Conservation (phyloP, 1,284 basidiomycete genomes). For the Ceratobasidium sp. region DNA sequence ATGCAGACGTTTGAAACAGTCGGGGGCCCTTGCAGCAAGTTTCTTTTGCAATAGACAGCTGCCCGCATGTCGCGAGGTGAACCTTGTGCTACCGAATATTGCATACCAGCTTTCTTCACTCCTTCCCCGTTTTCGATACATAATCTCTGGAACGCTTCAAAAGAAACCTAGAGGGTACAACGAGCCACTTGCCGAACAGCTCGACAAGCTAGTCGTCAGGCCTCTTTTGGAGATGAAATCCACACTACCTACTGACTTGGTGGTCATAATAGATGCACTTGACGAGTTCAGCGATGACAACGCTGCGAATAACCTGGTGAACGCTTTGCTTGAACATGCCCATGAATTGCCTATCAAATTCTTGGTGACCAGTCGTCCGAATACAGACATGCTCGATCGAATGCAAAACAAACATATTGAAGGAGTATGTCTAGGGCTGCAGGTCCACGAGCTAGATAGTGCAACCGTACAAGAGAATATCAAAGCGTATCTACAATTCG, state of each 20-base stretch:
- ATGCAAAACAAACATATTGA: neutral
- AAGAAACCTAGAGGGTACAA: neutral
- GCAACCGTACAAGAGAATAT: slow-evolving; percentile 33
- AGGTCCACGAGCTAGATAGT: slow-evolving; percentile 33
- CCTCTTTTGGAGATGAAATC: neutral
- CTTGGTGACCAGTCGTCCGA: neutral
- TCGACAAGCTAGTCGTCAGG: neutral
- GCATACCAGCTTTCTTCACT: slow-evolving; percentile 9
- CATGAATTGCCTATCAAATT: neutral
- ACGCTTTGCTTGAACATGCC: neutral
- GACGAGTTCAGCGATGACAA: neutral
- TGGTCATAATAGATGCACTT: slow-evolving; percentile 8
- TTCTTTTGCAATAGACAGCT: slow-evolving; percentile 6
- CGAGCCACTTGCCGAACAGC: neutral
- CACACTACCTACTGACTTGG: neutral
- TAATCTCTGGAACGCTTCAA: neutral
- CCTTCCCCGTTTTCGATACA: neutral
- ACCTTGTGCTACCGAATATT: neutral
- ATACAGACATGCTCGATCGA: neutral
- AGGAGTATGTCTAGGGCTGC: neutral
- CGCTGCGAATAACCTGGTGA: neutral
- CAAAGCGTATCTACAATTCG: slow-evolving; percentile 16
- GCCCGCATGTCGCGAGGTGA: neutral
- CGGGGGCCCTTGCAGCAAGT: neutral
- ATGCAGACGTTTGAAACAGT: neutral